A percentile compares a stretch with the other conserved stretches of the same genome.
Evolutionary conservation across 352 stramenopile species (phyloP).

Genomic region (Pythium insidiosum): DNA sequence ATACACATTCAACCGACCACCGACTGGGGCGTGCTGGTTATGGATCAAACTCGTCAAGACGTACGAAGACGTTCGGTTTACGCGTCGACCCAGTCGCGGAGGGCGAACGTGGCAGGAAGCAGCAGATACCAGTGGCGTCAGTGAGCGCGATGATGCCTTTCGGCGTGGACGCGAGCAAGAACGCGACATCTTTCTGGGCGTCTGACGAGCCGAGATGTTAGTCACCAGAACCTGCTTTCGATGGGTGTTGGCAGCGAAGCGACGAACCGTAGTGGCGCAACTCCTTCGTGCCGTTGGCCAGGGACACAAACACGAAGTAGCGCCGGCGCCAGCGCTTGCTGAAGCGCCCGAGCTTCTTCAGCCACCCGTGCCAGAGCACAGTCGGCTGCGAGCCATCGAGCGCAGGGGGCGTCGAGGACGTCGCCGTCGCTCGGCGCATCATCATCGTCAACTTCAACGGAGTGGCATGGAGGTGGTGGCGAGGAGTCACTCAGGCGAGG

Average conservation of each 20-base stretch:
- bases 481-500: no score
- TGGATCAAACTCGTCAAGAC: neutral
- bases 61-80: conserved; percentile 57
- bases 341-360: conserved; percentile 79
- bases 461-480: no score
- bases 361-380: conserved; percentile 79
- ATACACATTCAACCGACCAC: neutral
- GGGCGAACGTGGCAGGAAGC: conserved; percentile 39
- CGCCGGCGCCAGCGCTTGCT: conserved; percentile 72
- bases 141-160: conserved; percentile 68
- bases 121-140: conserved; percentile 71
- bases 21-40: neutral
- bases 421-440: no score
- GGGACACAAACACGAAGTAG: conserved; percentile 78
- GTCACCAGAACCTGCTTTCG: no score
- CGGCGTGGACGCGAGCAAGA: conserved; percentile 51
- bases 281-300: conserved; percentile 53
- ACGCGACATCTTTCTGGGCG: conserved; percentile 44
- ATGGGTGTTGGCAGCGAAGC: no score
- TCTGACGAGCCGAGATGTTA: no score
- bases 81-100: conserved; percentile 18
- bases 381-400: conserved; percentile 41
- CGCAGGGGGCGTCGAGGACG: no score
- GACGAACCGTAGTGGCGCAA: conserved; percentile 60
- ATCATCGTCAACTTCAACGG: no score